Percentiles rank a stretch among this genome's conserved stretches.
phyloP scores from a whole-genome alignment of 371 early-diverging fungal genomes.

The Mortierella sp. region DNA sequence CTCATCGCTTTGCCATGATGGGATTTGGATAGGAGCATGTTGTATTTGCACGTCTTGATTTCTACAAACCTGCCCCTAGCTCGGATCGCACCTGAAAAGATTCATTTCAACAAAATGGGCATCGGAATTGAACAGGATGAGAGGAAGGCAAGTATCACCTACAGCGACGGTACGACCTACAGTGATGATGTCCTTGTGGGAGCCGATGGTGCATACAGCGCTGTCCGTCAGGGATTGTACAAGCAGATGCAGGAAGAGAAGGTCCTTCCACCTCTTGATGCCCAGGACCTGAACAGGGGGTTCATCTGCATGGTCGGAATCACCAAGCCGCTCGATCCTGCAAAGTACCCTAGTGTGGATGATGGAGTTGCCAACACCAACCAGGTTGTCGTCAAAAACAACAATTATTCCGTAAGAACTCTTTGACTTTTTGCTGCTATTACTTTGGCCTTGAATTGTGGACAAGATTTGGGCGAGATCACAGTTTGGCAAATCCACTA shows the following conservation, averaged over 20 bases:
- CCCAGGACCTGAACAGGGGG: background rate
- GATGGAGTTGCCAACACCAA: background rate
- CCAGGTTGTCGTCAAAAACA: no score
- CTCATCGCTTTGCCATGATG: constrained; percentile 6
- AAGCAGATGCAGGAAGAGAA: background rate
- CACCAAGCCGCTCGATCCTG: constrained; percentile 15
- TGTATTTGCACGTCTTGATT: background rate
- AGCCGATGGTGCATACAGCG: constrained; percentile 18
- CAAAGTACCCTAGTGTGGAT: constrained; percentile 5
- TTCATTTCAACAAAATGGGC: constrained; percentile 18
- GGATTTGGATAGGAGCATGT: constrained; percentile 8
- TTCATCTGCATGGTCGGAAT: constrained; percentile 12
- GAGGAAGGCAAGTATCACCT: constrained; percentile 16
- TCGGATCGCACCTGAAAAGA: background rate
- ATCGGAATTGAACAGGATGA: constrained; percentile 14
- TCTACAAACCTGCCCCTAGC: constrained; percentile 7
- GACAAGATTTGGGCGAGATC: background rate
- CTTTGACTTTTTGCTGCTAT: background rate
- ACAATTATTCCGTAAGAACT: background rate
- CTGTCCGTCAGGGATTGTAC: constrained; percentile 13
- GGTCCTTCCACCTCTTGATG: background rate
- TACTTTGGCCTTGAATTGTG: background rate
- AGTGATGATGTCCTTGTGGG: constrained; percentile 27
- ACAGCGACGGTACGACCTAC: constrained; percentile 12
- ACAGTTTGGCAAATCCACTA: no score